Evolutionary conservation across 2,329 filamentous ascomycete genomes (phyloP), one percentile per base, ranked within the genome.

Genomic region (Penicillium sp.): DNA sequence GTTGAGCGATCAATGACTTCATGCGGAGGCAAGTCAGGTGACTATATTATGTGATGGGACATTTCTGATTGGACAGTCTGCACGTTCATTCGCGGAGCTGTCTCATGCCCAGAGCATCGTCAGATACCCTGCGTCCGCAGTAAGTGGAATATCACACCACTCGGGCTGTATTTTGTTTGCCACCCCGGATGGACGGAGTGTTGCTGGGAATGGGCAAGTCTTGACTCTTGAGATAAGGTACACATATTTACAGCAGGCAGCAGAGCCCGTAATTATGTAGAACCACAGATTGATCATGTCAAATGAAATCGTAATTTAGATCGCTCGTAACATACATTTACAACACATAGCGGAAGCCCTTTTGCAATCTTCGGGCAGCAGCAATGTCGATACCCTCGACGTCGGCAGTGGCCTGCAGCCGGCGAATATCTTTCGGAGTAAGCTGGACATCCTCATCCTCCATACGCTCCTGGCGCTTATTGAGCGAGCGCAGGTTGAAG

Each of bases 291-390:
- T 37, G 3, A 11, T 28, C 2, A 10, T 13, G 10, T 27, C 11
- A 16, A 27, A 41, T 41, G 10, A 31, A 19, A 18, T 16, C 12
- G 30, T n/a, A 6, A 29, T 29, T 8, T 11, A 13, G 16, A 10
- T 25, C 11, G 8, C 16, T 13, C 22, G 14, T 19, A 34, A 6
- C 13, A 28, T 35, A 4, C 7, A 6, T 36, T 43, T 54, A 78
- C 45, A 77, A 65, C 54, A 76, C 70, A 58, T 77, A 82, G 28
- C 79, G 66, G 63, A 79, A 81, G 1, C 78, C 79, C 66, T 77
- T 78, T 64, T 81, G 78, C 64, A 80, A 53, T 41, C 65, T 63
- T 45, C 78, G 70, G 30, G 79, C 78, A 10, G 73, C 71, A 0
- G 70, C 74, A 49, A 80, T 54, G 52, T 75, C 72, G 36, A 80